Percentiles rank a stretch among this genome's conserved stretches.
These are phyloP conservation scores for Picea sitchensis DNA, from an alignment of 75 land plant genomes.

Conservation along the genomic window DNA sequence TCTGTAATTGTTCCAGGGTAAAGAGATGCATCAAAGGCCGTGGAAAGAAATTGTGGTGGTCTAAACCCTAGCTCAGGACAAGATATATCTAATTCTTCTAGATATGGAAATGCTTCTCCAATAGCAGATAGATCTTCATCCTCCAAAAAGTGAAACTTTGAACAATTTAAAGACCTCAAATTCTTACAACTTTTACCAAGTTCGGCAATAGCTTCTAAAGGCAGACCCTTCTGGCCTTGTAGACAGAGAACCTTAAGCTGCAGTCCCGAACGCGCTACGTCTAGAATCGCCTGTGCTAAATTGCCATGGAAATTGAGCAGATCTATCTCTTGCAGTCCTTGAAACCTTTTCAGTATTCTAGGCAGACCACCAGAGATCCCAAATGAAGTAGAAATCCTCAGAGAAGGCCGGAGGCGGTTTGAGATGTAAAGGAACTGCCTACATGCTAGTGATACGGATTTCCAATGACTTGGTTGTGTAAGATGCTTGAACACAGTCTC, in stretches of 20 bases:
- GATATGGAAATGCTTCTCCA: conserved; percentile 13
- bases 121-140: conserved; percentile 8
- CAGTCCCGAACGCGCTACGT: conserved; percentile 7
- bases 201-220: conserved; percentile 6
- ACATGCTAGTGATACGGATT: conserved; percentile 15
- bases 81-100: conserved; percentile 14
- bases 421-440: conserved; percentile 17
- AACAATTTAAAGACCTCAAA: conserved; percentile 10
- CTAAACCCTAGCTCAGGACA: conserved; percentile 5
- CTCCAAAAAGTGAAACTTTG: conserved; percentile 2
- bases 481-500: conserved; percentile 9
- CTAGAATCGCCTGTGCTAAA: conserved; percentile 8
- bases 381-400: conserved; percentile 1
- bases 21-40: background rate
- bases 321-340: conserved; percentile 12
- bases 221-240: conserved; percentile 16
- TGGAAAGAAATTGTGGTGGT: background rate
- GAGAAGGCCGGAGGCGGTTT: conserved; percentile 14
- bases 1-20: conserved; percentile 21
- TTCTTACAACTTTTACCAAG: conserved; percentile 7
- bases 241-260: conserved; percentile 2
- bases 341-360: conserved; percentile 8
- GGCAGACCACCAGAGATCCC: conserved; percentile 10
- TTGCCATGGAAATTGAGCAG: conserved; percentile 12
- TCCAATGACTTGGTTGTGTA: conserved; percentile 12